phyloP scores from a whole-genome alignment of 1,139 yeast genomes.

The Hansenula sp. region DNA sequence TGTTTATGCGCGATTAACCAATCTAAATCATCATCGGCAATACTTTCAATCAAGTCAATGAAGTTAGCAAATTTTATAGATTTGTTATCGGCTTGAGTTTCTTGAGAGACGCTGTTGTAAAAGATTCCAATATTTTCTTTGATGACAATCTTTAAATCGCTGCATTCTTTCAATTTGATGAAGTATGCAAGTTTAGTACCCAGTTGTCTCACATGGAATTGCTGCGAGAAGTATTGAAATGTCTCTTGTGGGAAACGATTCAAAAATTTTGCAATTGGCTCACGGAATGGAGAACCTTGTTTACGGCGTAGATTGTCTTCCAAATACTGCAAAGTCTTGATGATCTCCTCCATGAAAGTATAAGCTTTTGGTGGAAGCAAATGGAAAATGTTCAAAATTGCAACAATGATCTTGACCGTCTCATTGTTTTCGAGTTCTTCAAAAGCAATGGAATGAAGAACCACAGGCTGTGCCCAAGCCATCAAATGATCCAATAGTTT shows the following conservation, averaged over 20 bases:
- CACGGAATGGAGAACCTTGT: slow-evolving; percentile 83
- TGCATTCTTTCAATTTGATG: slow-evolving; percentile 56
- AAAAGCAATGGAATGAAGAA: slow-evolving; percentile 65
- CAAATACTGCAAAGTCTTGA: slow-evolving; percentile 68
- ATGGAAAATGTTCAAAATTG: slow-evolving; percentile 89
- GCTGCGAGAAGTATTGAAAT: slow-evolving; percentile 63
- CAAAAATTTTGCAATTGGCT: slow-evolving; percentile 85
- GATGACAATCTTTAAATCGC: slow-evolving; percentile 50
- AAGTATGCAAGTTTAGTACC: slow-evolving; percentile 66
- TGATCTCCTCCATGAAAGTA: slow-evolving; percentile 84
- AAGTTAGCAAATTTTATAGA: slow-evolving; percentile 68
- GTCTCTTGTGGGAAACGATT: slow-evolving; percentile 80
- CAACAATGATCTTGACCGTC: slow-evolving; percentile 81
- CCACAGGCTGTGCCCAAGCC: slow-evolving; percentile 93
- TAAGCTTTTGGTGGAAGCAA: slow-evolving; percentile 88
- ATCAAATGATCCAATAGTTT: slow-evolving; percentile 88
- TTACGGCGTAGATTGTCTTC: slow-evolving; percentile 86
- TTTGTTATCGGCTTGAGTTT: slow-evolving; percentile 48
- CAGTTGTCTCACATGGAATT: slow-evolving; percentile 62
- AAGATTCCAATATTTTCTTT: slow-evolving; percentile 46
- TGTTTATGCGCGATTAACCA: slow-evolving; percentile 63
- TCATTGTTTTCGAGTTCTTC: slow-evolving; percentile 77
- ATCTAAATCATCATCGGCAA: slow-evolving; percentile 46
- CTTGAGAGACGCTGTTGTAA: slow-evolving; percentile 36
- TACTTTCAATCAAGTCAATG: slow-evolving; percentile 57